Percentiles rank a stretch among this genome's conserved stretches.
These are phyloP conservation scores for Phytophthora pseudosyringae DNA, from an alignment of 352 stramenopile species.

Conservation along the genomic window DNA sequence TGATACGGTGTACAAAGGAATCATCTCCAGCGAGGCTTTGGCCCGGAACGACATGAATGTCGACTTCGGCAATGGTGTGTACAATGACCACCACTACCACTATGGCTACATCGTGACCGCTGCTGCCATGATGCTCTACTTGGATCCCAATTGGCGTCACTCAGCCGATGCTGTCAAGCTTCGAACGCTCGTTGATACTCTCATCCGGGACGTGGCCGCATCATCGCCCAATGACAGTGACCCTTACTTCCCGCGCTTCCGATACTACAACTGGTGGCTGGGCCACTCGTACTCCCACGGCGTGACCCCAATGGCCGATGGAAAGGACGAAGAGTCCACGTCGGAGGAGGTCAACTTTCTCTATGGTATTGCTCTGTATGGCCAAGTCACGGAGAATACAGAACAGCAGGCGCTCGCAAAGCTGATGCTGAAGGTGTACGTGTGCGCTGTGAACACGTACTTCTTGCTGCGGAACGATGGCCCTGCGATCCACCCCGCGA, in stretches of 20 bases:
- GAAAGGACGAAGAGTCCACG: slow-evolving; percentile 76
- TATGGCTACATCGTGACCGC: slow-evolving; percentile 74
- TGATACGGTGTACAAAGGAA: slow-evolving; percentile 73
- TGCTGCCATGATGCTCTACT: slow-evolving; percentile 51
- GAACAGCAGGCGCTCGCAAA: slow-evolving; percentile 47
- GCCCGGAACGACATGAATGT: slow-evolving; percentile 69
- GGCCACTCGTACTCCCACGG: slow-evolving; percentile 76
- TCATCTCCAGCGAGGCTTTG: slow-evolving; percentile 66
- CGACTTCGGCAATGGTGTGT: slow-evolving; percentile 74
- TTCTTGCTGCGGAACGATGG: slow-evolving; percentile 61
- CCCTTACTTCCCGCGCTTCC: slow-evolving; percentile 63
- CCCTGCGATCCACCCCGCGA: slow-evolving; percentile 48
- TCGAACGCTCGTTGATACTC: slow-evolving; percentile 49
- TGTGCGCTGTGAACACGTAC: slow-evolving; percentile 69
- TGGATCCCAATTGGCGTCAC: slow-evolving; percentile 49
- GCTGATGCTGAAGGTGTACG: slow-evolving; percentile 67
- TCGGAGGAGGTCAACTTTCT: slow-evolving; percentile 78
- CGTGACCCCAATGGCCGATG: slow-evolving; percentile 72
- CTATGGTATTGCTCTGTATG: slow-evolving; percentile 64
- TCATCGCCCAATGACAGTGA: slow-evolving; percentile 34
- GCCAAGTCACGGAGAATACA: slow-evolving; percentile 51
- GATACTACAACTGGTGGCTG: slow-evolving; percentile 70
- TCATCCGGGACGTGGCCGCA: slow-evolving; percentile 62
- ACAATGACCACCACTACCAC: slow-evolving; percentile 83
- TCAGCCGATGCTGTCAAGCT: slow-evolving; percentile 46